Conservation (phyloP, 495 filamentous ascomycete genomes). For the Aeminium ludgeri region DNA sequence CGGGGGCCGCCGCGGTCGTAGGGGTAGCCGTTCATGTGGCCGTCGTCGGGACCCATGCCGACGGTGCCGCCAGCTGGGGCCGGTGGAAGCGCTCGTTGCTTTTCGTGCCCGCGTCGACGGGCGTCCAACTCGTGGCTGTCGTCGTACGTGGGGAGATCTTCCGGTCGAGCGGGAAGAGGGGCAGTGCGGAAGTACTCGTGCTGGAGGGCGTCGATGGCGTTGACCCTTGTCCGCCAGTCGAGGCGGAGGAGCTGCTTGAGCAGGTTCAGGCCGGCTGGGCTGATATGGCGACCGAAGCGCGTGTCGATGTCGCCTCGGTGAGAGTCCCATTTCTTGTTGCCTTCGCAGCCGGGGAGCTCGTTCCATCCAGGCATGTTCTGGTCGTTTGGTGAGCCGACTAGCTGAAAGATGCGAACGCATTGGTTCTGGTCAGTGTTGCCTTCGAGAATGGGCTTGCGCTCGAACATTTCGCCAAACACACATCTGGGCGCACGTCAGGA, state of each 20-base stretch:
- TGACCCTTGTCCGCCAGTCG: slow-evolving; percentile 74
- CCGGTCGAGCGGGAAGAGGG: slow-evolving; percentile 63
- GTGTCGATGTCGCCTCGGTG: slow-evolving; percentile 49
- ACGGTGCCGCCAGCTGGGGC: slow-evolving; percentile 80
- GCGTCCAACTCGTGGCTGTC: slow-evolving; percentile 87
- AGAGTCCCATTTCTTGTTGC: slow-evolving; percentile 44
- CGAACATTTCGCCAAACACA: slow-evolving; percentile 97
- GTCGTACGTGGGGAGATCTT: slow-evolving; percentile 73
- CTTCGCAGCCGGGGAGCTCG: slow-evolving; percentile 63
- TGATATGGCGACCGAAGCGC: slow-evolving; percentile 51
- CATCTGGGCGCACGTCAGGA: slow-evolving; percentile 37
- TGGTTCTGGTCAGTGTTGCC: slow-evolving; percentile 82
- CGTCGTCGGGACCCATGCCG: slow-evolving; percentile 52
- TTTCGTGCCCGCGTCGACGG: slow-evolving; percentile 51
- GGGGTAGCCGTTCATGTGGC: slow-evolving; percentile 16
- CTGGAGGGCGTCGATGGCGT: slow-evolving; percentile 83
- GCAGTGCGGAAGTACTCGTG: slow-evolving; percentile 76
- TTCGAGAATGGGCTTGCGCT: slow-evolving; percentile 78
- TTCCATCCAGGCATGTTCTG: slow-evolving; percentile 89
- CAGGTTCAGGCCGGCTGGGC: slow-evolving; percentile 52
- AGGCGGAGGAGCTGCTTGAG: slow-evolving; percentile 70
- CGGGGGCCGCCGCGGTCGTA: slow-evolving; percentile 2
- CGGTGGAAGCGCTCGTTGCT: slow-evolving; percentile 67
- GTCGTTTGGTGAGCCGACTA: slow-evolving; percentile 84
- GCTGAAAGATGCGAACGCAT: slow-evolving; percentile 73